Evolutionary conservation across 352 stramenopile species (phyloP).

Genomic region (Phytophthora megakarya): DNA sequence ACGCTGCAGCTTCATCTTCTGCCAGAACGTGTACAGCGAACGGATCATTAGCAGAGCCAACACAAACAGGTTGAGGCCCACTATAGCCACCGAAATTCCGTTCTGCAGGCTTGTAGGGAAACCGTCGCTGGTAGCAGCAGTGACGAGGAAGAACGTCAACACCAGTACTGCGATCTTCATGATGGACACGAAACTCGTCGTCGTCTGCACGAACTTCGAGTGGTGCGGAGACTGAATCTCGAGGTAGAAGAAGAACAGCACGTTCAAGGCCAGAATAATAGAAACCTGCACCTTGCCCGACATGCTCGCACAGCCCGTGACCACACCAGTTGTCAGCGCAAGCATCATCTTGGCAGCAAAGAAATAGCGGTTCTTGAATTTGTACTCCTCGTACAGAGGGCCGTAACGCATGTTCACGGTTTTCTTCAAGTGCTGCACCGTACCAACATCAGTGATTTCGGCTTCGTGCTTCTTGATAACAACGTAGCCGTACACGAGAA

Average conservation of each 20-base stretch:
- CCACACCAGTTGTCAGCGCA: slow-evolving; percentile 60
- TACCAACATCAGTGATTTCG: slow-evolving; percentile 80
- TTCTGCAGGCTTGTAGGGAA: slow-evolving; percentile 71
- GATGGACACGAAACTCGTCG: slow-evolving; percentile 73
- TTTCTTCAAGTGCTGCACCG: slow-evolving; percentile 80
- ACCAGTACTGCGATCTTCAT: slow-evolving; percentile 80
- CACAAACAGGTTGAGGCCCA: slow-evolving; percentile 72
- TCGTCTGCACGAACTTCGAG: slow-evolving; percentile 74
- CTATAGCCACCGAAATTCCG: slow-evolving; percentile 69
- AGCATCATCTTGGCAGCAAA: slow-evolving; percentile 83
- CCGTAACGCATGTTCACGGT: slow-evolving; percentile 81
- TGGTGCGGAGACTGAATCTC: slow-evolving; percentile 72
- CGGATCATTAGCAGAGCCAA: slow-evolving; percentile 68
- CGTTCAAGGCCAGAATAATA: slow-evolving; percentile 58
- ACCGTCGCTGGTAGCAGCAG: slow-evolving; percentile 50
- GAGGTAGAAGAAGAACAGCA: slow-evolving; percentile 79
- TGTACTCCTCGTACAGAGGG: slow-evolving; percentile 88
- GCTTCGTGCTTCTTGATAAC: slow-evolving; percentile 77
- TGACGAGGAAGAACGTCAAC: slow-evolving; percentile 78
- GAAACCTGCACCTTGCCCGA: slow-evolving; percentile 55
- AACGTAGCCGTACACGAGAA: slow-evolving; percentile 79
- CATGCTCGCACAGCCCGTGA: slow-evolving; percentile 63
- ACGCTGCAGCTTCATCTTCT: slow-evolving; percentile 73
- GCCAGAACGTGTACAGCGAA: slow-evolving; percentile 74
- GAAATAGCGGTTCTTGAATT: slow-evolving; percentile 88